Evolutionary conservation across 164 flowering plant species (phyloP).

Genomic region (Stephania japonica): DNA sequence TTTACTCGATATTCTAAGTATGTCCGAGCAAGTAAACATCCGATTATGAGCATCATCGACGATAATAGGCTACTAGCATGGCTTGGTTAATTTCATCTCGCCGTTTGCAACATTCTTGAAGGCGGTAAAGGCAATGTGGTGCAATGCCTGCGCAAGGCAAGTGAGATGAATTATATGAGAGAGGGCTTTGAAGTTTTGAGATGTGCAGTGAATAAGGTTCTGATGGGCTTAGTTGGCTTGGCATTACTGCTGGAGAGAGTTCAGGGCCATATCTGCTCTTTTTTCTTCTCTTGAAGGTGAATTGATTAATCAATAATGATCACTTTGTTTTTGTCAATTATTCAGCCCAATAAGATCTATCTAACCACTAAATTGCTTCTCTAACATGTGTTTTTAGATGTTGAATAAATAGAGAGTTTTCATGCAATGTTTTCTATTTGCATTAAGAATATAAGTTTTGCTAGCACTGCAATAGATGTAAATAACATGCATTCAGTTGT

Average conservation of each 20-base stretch:
- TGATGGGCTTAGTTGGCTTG: neutral
- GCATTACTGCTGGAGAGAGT: neutral
- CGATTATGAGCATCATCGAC: slow-evolving; percentile 25
- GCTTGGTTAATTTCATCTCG: neutral
- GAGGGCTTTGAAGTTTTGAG: neutral
- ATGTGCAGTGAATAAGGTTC: neutral
- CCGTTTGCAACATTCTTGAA: neutral
- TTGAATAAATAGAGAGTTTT: too few species aligned
- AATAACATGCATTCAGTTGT: too few species aligned
- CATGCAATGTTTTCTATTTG: too few species aligned
- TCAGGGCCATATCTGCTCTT: neutral
- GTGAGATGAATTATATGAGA: neutral
- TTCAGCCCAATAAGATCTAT: neutral
- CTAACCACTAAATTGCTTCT: neutral
- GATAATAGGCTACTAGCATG: too few species aligned
- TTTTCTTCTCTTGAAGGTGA: neutral
- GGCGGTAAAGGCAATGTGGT: neutral
- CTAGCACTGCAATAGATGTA: too few species aligned
- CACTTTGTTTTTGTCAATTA: neutral
- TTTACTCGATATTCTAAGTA: slow-evolving; percentile 49
- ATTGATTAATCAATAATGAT: neutral
- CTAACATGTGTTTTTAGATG: neutral
- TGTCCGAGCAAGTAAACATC: slow-evolving; percentile 49
- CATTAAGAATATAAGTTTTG: too few species aligned
- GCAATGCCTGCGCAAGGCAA: neutral